Evolutionary conservation across 1,284 basidiomycete genomes (phyloP), one percentile per base, ranked within the genome.

Genomic region (Athelia sp.): DNA sequence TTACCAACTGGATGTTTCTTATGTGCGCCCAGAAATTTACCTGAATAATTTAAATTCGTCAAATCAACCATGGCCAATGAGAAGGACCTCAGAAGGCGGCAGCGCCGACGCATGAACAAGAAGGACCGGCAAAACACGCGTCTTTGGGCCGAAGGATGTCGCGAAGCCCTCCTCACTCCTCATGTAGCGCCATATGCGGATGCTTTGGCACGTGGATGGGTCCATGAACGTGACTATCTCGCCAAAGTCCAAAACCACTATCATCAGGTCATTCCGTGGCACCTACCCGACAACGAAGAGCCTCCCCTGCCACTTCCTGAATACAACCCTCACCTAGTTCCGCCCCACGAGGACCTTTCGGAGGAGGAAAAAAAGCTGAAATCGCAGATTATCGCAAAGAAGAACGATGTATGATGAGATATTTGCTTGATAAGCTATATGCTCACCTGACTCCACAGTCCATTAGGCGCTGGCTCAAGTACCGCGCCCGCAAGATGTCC

Each of bases 391-490:
- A 21, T 40, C 19, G 36, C 36, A 9, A n/a, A 21, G 15, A 40
- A 40, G 15, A 40, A 40, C 19, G 19, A 40, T 9, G 36, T 40
- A 21, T n/a, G n/a, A 9, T n/a, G n/a, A n/a, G n/a, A n/a, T n/a
- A n/a, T 31, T 11, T 47, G 13, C 26, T 29, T 13, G 6, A 29
- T 6, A 13, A 4, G 6, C 13, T 29, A 13, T 13, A 4, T n/a
- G 15, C 19, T 40, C 4, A n/a, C 36, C 6, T 17, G 6, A n/a
- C 15, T 40, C 47, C 18, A 10, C 36, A 52, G 51, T 24, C 48
- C 13, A 52, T 52, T 42, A 23, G 23, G 2, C 29, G 48, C 9
- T 52, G 51, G 51, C 29, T 50, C n/a, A 46, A 45, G 21, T 52
- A 52, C 19, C 48, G 51, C 17, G 26, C 46, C 13, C 35, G 45